Evolutionary conservation across 192 early-diverging fungal species (phyloP).

Genomic region (Diversispora epigaea): DNA sequence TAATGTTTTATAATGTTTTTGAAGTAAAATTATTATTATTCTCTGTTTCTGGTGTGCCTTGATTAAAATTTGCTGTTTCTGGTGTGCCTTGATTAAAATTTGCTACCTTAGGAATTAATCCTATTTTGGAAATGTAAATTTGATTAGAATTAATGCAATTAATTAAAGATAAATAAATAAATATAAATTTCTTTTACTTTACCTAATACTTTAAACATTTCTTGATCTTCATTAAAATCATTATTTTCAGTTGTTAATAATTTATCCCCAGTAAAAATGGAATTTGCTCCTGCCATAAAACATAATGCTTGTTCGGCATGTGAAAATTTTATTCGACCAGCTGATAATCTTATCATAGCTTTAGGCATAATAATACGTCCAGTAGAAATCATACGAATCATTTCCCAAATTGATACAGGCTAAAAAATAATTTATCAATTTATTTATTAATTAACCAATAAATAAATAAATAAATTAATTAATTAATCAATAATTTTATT

Average conservation of each 20-base stretch:
- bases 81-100: slow-evolving; percentile 45
- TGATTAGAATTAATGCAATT: background rate
- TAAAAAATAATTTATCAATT: slow-evolving; percentile 18
- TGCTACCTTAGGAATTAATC: slow-evolving; percentile 47
- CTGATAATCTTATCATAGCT: slow-evolving; percentile 75
- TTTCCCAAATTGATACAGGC: slow-evolving; percentile 80
- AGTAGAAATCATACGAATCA: slow-evolving; percentile 83
- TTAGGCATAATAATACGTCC: slow-evolving; percentile 79
- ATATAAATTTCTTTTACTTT: slow-evolving; percentile 2
- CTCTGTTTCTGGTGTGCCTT: slow-evolving; percentile 34
- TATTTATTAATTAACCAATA: background rate
- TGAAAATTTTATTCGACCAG: slow-evolving; percentile 72
- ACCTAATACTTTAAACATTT: slow-evolving; percentile 70
- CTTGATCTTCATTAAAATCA: slow-evolving; percentile 63
- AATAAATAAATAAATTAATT: slow-evolving; percentile 25
- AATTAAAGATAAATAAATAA: background rate
- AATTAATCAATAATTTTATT: too few relatives aligned
- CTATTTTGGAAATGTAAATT: slow-evolving; percentile 14
- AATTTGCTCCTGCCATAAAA: slow-evolving; percentile 83
- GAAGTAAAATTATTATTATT: too few relatives aligned
- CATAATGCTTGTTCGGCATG: slow-evolving; percentile 67
- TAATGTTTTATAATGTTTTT: too few relatives aligned
- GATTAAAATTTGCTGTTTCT: slow-evolving; percentile 44
- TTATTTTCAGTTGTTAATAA: slow-evolving; percentile 82
- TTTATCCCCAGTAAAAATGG: slow-evolving; percentile 82